Conservation (phyloP, 129 eudicot species). For the Flaveria trinervia region DNA sequence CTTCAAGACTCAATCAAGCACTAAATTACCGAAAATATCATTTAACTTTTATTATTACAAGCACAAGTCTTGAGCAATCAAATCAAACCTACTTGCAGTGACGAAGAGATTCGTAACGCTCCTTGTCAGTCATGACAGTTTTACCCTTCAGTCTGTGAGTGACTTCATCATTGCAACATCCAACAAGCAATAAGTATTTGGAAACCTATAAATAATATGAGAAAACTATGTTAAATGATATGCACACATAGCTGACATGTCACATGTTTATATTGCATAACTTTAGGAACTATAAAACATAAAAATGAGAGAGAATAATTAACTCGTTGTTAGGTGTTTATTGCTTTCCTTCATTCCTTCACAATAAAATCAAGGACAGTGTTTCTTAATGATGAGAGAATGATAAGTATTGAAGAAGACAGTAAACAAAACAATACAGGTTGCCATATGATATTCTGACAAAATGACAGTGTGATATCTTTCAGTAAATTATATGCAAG, state of each 20-base stretch:
- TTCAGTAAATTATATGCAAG: background rate
- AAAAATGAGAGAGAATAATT: background rate
- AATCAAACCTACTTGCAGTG: conserved; percentile 71
- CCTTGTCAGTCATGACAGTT: conserved; percentile 82
- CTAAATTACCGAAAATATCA: conserved; percentile 6
- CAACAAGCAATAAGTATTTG: conserved; percentile 83
- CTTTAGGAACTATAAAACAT: background rate
- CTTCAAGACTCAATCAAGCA: background rate
- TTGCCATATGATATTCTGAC: background rate
- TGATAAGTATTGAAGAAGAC: background rate
- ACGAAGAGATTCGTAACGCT: conserved; percentile 83
- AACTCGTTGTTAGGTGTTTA: background rate
- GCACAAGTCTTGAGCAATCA: conserved; percentile 13
- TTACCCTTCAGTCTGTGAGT: conserved; percentile 81
- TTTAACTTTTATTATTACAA: background rate
- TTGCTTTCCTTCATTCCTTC: background rate
- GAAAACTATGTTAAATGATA: conserved; percentile 23
- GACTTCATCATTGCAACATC: conserved; percentile 80
- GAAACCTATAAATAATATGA: conserved; percentile 53
- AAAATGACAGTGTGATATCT: background rate
- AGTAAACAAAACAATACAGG: background rate
- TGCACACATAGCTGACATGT: background rate
- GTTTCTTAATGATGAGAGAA: background rate
- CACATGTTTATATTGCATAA: background rate
- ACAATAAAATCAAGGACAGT: background rate